Base-by-base conservation (phyloP, 768 basidiomycete genomes). In the Leccinum obscurum region DNA sequence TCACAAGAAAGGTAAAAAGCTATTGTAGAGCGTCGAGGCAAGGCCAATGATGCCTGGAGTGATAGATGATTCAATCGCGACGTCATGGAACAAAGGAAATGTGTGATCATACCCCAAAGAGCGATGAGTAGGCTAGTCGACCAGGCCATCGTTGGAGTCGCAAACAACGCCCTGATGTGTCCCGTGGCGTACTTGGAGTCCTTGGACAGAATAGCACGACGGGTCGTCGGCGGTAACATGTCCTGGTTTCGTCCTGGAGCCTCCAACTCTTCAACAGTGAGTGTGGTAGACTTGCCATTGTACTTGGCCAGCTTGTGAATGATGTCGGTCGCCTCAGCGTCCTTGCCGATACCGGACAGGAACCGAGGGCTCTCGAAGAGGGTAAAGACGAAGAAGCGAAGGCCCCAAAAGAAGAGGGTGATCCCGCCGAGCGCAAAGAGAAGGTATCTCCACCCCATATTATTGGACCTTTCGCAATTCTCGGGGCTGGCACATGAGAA, bases 381-480 rank as follows among this genome's bases (percentile, higher is more conserved):
- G 28, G 72, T 70, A 73, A 87, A 86, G 35, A 76, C 63, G 67
- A 83, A 81, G 70, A 83, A 78, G 44, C 85, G 81, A 62, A 83
- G 59, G 11, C 67, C 74, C 78, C 82, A 85, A n/a, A 85, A 68
- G 55, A 84, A 59, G 46, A 87, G 74, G 30, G 78, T 83, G 44
- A 85, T 59, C 9, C 77, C 83, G 3, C 85, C 83, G 41, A 85
- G 78, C 0, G 77, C 76, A 67, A 83, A 79, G 34, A 85, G 71
- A 26, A 85, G 77, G 66, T 86, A 86, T 30, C 86, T 76, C 85
- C 86, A 87, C 24, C 86, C 85, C 85, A 84, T 86, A 63, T 86
- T 87, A 20, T 81, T 63, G 2, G 75, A 68, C 52, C 74, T 77
- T 39, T 75, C 59, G 60, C 83, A 83, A 3, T 73, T 64, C 6